Conservation (phyloP, 2,329 filamentous ascomycete genomes). For the Didymella pomorum region DNA sequence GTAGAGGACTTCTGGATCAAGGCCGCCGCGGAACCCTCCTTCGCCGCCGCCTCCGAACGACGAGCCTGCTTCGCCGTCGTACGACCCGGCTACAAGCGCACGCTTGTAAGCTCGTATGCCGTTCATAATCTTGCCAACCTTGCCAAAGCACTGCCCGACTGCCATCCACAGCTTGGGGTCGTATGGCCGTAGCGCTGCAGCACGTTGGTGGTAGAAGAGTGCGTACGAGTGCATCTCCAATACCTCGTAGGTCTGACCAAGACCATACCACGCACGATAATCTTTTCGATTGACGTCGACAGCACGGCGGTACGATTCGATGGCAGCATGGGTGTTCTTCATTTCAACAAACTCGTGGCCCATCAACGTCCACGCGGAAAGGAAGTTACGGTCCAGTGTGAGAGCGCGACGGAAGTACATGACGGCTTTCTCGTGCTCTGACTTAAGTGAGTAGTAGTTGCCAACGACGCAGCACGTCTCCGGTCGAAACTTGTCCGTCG, state of each 20-base stretch:
- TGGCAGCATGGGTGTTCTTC: constrained; percentile 97
- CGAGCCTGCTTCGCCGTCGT: constrained; percentile 68
- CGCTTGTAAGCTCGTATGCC: constrained; percentile 96
- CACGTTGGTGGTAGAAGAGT: constrained; percentile 96
- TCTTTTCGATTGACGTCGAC: constrained; percentile 96
- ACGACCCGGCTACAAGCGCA: constrained; percentile 85
- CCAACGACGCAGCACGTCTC: constrained; percentile 97
- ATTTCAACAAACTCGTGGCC: constrained; percentile 98
- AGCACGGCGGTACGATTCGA: constrained; percentile 93
- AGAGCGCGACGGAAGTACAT: constrained; percentile 96
- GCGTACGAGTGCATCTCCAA: constrained; percentile 98
- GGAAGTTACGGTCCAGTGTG: constrained; percentile 86
- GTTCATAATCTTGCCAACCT: constrained; percentile 85
- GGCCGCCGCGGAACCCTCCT: constrained; percentile 58
- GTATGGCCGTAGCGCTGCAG: constrained; percentile 89
- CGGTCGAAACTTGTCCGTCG: constrained; percentile 92
- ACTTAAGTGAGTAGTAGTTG: constrained; percentile 95
- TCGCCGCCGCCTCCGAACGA: constrained; percentile 58
- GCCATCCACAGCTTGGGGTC: constrained; percentile 99
- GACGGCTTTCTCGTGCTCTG: constrained; percentile 95
- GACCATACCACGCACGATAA: constrained; percentile 96
- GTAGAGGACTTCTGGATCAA: constrained; percentile 89
- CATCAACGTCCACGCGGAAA: constrained; percentile 98
- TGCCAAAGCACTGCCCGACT: constrained; percentile 88
- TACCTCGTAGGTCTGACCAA: constrained; percentile 96